These are phyloP conservation scores for Plasmodium fragile DNA, from an alignment of 169 alveolate genomes.

Conservation along the genomic window DNA sequence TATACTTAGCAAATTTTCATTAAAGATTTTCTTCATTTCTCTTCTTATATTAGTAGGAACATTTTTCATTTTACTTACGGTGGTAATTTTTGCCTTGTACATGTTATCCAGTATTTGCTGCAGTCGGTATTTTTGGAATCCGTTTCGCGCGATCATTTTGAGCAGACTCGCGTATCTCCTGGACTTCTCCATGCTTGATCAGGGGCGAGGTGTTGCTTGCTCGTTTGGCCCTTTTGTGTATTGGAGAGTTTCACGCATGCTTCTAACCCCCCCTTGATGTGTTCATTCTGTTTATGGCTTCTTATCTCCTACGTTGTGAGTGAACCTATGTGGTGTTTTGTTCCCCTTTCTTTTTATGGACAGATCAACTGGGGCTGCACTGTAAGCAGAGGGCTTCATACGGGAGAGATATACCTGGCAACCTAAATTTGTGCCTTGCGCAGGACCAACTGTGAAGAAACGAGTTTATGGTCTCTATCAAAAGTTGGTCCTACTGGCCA, in stretches of 20 bases:
- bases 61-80: constrained; percentile 81
- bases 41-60: constrained; percentile 81
- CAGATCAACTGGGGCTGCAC: neutral
- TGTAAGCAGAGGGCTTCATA: neutral
- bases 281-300: neutral
- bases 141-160: constrained; percentile 31
- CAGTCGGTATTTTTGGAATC: constrained; percentile 78
- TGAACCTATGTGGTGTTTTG: neutral
- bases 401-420: neutral
- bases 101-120: constrained; percentile 81
- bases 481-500: neutral
- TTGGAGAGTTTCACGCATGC: neutral
- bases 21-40: constrained; percentile 76
- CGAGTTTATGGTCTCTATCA: neutral
- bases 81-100: constrained; percentile 78
- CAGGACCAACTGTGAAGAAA: neutral
- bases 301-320: neutral
- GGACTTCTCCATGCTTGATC: constrained; percentile 46
- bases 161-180: constrained; percentile 22
- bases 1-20: constrained; percentile 78
- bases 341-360: neutral
- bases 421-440: neutral
- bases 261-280: neutral
- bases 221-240: neutral
- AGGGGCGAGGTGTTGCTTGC: neutral